phyloP scores from a whole-genome alignment of 495 filamentous ascomycete species.

The Penicillium parvum region DNA sequence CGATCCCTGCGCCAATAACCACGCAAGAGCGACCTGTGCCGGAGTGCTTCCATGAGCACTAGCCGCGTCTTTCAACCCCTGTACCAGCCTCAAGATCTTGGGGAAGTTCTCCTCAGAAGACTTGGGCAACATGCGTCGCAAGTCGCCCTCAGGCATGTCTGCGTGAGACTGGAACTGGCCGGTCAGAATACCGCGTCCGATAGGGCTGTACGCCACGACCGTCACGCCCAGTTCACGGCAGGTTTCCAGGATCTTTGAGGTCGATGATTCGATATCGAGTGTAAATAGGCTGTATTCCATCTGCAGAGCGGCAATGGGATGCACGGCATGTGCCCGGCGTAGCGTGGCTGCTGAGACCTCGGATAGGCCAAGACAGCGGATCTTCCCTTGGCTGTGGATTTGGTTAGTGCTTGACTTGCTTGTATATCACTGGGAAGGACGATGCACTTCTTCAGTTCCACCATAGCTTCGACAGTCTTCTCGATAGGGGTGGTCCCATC shows the following conservation, averaged over 20 bases:
- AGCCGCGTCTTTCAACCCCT: constrained; percentile 38
- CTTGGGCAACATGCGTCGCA: constrained; percentile 37
- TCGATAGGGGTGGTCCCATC: constrained; percentile 42
- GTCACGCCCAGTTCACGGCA: constrained; percentile 59
- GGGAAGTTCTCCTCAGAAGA: constrained; percentile 48
- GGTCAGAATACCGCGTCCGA: constrained; percentile 57
- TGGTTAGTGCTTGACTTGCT: background rate
- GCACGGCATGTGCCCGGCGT: constrained; percentile 57
- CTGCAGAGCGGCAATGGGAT: constrained; percentile 57
- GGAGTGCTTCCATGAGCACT: constrained; percentile 42
- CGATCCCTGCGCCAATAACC: constrained; percentile 49
- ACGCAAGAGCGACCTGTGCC: constrained; percentile 47
- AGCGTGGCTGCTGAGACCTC: constrained; percentile 53
- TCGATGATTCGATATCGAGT: constrained; percentile 52
- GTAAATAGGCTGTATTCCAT: constrained; percentile 60
- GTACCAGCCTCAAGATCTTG: constrained; percentile 42
- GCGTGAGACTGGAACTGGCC: constrained; percentile 39
- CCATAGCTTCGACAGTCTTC: constrained; percentile 62
- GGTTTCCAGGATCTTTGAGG: constrained; percentile 46
- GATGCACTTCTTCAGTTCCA: constrained; percentile 44
- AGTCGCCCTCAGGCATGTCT: constrained; percentile 44
- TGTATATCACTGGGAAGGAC: too few species aligned
- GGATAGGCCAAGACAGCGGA: constrained; percentile 51
- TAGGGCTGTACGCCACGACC: constrained; percentile 57
- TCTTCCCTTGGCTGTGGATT: constrained; percentile 48